Evolutionary conservation across 2,329 filamentous ascomycete genomes (phyloP).

Genomic region (Xylaria sp.): DNA sequence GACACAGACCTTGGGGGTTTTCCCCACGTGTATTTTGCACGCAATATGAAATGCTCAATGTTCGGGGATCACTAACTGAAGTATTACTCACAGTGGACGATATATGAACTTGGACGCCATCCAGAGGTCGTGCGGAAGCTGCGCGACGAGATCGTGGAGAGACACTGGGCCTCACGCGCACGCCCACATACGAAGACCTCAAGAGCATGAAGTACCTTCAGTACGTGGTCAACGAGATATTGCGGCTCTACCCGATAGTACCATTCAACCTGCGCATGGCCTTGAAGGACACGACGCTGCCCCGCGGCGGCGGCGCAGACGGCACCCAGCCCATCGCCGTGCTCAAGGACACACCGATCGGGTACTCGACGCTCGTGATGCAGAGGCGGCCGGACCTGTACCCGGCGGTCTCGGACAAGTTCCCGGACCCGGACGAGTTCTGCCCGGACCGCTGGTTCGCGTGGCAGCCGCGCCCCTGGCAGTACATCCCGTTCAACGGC

Average conservation of each 20-base stretch:
- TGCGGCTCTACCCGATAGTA: slow-evolving; percentile 78
- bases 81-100: slow-evolving; percentile 65
- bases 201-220: slow-evolving; percentile 87
- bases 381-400: slow-evolving; percentile 71
- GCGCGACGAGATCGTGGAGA: slow-evolving; percentile 71
- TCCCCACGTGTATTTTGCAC: not conserved
- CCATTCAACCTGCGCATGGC: slow-evolving; percentile 80
- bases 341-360: slow-evolving; percentile 68
- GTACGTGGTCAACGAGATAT: slow-evolving; percentile 75
- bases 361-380: slow-evolving; percentile 73
- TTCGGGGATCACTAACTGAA: not conserved
- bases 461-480: slow-evolving; percentile 70
- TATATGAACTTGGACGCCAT: slow-evolving; percentile 80
- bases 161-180: slow-evolving; percentile 65
- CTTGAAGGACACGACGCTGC: slow-evolving; percentile 75
- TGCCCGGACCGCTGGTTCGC: slow-evolving; percentile 70
- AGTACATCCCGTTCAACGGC: slow-evolving; percentile 78
- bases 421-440: slow-evolving; percentile 57
- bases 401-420: slow-evolving; percentile 53
- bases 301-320: slow-evolving; percentile 70
- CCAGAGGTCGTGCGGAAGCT: slow-evolving; percentile 71
- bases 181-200: slow-evolving; percentile 77
- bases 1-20: not conserved
- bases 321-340: slow-evolving; percentile 67
- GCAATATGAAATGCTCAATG: not conserved